Base-by-base conservation (phyloP, 352 stramenopile species). In the Phytophthora pluvialis region DNA sequence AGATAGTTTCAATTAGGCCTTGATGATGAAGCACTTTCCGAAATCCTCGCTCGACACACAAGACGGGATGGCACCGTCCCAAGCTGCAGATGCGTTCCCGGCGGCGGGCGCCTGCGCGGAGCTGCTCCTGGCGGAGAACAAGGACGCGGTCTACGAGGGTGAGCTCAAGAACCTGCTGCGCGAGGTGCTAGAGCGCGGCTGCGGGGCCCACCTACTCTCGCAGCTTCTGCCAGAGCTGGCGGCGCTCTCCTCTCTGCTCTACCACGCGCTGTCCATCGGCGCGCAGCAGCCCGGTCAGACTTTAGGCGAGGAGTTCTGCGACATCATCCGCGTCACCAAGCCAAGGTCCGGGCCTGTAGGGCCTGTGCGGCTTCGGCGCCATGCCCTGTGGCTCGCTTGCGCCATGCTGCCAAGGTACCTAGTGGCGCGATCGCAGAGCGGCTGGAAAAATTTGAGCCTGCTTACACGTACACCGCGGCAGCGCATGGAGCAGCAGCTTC, bases 241-340 rank as follows among this genome's bases (percentile, higher is more conserved):
- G 46, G 76, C 76, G 52, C 52, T 83, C 21, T 88, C 86, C 12
- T 76, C 81, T 35, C 47, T 89, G 64, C 80, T 95, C 45, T 95
- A 95, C 31, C 81, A 85, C 49, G 43, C 78, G 60, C 67, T 91
- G 28, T 80, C 75, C 45, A 72, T 95, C 13, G 77, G 82, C 5
- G 50, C 64, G 44, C 73, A 73, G 49, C 80, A 80, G 46, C 82
- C 86, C 33, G 75, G 87, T 53, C 88, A 96, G 55, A 94, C 86
- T 35, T 75, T 96, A n/a, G 88, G 88, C 8, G 88, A 96, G 59
- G 88, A 96, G 48, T 96, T 91, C 60, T 95, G 88, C 43, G 87
- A 95, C 48, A 75, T 95, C 11, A 78, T 94, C 44, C 86, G 86
- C 32, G 80, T 94, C 21, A 75, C 72, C 4, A 78, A 66, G 15